Base-by-base conservation (phyloP, 1,284 basidiomycete species). In the Tranzscheliella williamsii region DNA sequence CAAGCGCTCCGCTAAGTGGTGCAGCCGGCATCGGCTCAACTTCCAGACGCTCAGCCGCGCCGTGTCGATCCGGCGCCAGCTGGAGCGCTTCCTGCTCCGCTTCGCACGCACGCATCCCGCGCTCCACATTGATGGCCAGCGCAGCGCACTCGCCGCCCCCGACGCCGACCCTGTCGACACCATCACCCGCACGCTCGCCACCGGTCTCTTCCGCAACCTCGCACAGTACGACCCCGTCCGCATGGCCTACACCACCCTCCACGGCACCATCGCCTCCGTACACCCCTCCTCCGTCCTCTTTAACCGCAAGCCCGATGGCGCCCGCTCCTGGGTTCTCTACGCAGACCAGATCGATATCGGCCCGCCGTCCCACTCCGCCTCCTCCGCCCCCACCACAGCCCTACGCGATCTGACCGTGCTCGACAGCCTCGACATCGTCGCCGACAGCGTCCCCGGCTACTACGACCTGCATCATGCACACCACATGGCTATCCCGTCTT, bases 261-360 rank as follows among this genome's bases (percentile, higher is more conserved):
- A 90, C 43, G 86, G 88, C 6, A 37, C 22, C 18, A 20, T 3
- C 21, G 79, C 97, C 16, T 85, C 91, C 79, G 88, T 90, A 2
- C 94, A 98, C 76, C 95, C 94, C 0, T 90, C 87, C 11, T 96
- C 92, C 2, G 90, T 96, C 9, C 81, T 97, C 49, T 98, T 98
- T 75, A 95, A 91, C 2, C 82, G 95, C 29, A 13, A 17, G 9
- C 32, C 32, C 11, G 26, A 29, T n/a, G 26, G 26, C 26, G 9
- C 26, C 9, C n/a, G n/a, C n/a, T n/a, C n/a, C n/a, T n/a, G n/a
- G n/a, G n/a, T n/a, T n/a, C n/a, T n/a, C n/a, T n/a, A n/a, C n/a
- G n/a, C n/a, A n/a, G n/a, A n/a, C n/a, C n/a, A n/a, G n/a, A n/a
- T n/a, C n/a, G n/a, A n/a, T n/a, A n/a, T n/a, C n/a, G n/a, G n/a